These are phyloP conservation scores for Pleomassaria siparia DNA, from an alignment of 2,329 filamentous ascomycete species.

Conservation along the genomic window DNA sequence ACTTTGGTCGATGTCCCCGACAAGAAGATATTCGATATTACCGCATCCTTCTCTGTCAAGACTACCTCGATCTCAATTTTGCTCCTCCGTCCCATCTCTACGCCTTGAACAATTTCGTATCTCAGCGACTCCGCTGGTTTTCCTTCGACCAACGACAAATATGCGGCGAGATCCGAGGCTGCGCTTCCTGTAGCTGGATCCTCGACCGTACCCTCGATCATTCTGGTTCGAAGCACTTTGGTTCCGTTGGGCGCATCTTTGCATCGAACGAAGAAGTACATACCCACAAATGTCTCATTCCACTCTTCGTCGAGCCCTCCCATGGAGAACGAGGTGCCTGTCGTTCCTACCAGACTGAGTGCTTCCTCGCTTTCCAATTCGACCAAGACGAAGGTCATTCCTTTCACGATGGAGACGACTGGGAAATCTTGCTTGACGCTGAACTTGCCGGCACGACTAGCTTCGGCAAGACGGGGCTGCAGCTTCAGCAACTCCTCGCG, in stretches of 20 bases:
- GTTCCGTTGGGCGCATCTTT: conserved; percentile 29
- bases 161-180: conserved; percentile 50
- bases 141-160: conserved; percentile 47
- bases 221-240: conserved; percentile 56
- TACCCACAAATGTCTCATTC: conserved; percentile 55
- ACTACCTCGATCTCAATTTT: conserved; percentile 51
- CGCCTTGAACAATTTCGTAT: conserved; percentile 52
- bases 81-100: conserved; percentile 55
- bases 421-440: conserved; percentile 27
- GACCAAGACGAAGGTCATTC: conserved; percentile 72
- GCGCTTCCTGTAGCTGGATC: conserved; percentile 56
- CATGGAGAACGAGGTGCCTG: conserved; percentile 32
- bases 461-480: conserved; percentile 39
- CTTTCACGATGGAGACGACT: conserved; percentile 62
- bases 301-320: conserved; percentile 51
- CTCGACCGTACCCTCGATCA: conserved; percentile 57
- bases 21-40: conserved; percentile 46
- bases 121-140: conserved; percentile 33
- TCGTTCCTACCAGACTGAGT: conserved; percentile 50
- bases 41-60: conserved; percentile 35
- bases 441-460: conserved; percentile 14
- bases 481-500: conserved; percentile 29
- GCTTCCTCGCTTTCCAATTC: conserved; percentile 62
- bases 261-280: conserved; percentile 62
- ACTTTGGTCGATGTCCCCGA: conserved; percentile 48